Percentiles rank a stretch among this genome's conserved stretches.
Evolutionary conservation across 495 filamentous ascomycete species (phyloP).

Genomic region (Penicillium goetzii): DNA sequence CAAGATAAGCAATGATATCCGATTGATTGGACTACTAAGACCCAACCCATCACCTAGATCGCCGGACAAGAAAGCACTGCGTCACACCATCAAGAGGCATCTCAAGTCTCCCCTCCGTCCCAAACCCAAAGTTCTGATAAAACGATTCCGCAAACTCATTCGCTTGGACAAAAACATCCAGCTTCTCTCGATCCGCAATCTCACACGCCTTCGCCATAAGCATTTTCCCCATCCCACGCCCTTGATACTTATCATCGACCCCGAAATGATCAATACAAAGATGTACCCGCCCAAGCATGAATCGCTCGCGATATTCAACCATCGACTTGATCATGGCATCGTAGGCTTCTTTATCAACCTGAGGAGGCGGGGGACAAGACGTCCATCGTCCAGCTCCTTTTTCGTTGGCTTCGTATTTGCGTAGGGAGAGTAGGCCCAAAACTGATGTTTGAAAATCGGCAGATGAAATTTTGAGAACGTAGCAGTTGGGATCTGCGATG

Average conservation of each 20-base stretch:
- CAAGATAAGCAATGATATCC: too few relatives aligned
- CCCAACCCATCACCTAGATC: not conserved
- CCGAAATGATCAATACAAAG: conserved; percentile 7
- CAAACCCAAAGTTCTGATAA: not conserved
- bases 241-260: not conserved
- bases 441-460: not conserved
- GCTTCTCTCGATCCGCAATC: not conserved
- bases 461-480: not conserved
- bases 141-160: not conserved
- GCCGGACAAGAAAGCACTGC: not conserved
- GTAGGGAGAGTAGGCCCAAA: not conserved
- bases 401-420: not conserved
- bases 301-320: not conserved
- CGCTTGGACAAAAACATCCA: not conserved
- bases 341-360: not conserved
- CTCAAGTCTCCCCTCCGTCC: not conserved
- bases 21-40: too few relatives aligned
- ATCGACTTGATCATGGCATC: not conserved
- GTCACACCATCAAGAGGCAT: not conserved
- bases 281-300: not conserved
- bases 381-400: not conserved
- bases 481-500: not conserved
- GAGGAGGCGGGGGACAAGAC: not conserved
- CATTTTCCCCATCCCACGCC: not conserved
- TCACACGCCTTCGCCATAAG: not conserved